phyloP scores from a whole-genome alignment of 2,329 filamentous ascomycete genomes.

The Passalora sequoiae region DNA sequence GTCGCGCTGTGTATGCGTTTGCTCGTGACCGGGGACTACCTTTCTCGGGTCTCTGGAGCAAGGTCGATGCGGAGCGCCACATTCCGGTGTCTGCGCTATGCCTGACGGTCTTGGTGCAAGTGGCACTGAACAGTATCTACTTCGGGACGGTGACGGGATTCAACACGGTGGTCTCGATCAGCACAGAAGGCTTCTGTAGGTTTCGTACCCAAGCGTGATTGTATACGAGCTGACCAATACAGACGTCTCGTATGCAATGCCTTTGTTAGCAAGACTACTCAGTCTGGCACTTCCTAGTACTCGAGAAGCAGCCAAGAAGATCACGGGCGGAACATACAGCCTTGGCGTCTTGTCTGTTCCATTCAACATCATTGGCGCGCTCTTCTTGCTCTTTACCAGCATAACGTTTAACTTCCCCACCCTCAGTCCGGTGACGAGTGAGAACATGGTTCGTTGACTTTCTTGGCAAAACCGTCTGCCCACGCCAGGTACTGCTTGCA shows the following conservation, averaged over 20 bases:
- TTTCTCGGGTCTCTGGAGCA: slow-evolving; percentile 45
- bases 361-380: slow-evolving; percentile 48
- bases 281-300: slow-evolving; percentile 34
- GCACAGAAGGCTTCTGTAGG: slow-evolving; percentile 51
- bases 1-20: slow-evolving; percentile 44
- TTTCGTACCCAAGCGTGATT: no score
- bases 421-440: slow-evolving; percentile 45
- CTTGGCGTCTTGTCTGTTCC: slow-evolving; percentile 42
- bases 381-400: slow-evolving; percentile 51
- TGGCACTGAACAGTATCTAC: slow-evolving; percentile 46
- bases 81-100: slow-evolving; percentile 50
- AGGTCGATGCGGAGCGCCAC: slow-evolving; percentile 43
- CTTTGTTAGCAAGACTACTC: slow-evolving; percentile 47
- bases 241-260: slow-evolving; percentile 54
- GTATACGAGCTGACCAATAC: slow-evolving; percentile 7
- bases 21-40: slow-evolving; percentile 51
- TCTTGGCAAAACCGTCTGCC: background rate
- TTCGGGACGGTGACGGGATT: slow-evolving; percentile 34
- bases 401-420: slow-evolving; percentile 55
- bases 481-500: background rate
- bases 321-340: slow-evolving; percentile 42
- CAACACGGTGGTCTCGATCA: slow-evolving; percentile 53
- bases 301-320: slow-evolving; percentile 39
- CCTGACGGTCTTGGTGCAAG: slow-evolving; percentile 45
- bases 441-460: slow-evolving; percentile 43